These are phyloP conservation scores for Tolypocladium tundrense DNA, from an alignment of 2,329 filamentous ascomycete genomes.

Conservation along the genomic window DNA sequence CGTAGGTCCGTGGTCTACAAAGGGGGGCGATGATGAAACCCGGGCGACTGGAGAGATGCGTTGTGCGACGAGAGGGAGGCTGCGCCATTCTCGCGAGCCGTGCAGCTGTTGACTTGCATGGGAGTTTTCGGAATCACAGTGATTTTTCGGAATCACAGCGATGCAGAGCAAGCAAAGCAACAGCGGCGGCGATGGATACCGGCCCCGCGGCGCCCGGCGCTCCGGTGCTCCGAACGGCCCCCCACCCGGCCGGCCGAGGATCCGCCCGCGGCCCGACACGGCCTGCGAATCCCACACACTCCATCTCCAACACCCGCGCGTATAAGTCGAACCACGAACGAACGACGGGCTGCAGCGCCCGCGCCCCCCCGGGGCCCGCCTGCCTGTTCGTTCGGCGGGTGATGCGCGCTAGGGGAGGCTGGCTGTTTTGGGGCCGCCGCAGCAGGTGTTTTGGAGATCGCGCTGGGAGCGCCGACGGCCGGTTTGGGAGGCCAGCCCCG, in stretches of 20 bases:
- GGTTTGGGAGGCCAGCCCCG: background rate
- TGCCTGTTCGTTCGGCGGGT: background rate
- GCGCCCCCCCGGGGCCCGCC: too few species aligned
- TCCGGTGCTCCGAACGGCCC: background rate
- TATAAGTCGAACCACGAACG: too few species aligned
- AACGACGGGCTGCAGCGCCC: background rate
- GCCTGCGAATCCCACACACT: background rate
- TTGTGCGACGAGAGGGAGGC: too few species aligned
- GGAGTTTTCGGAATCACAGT: background rate
- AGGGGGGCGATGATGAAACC: background rate
- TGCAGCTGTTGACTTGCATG: background rate
- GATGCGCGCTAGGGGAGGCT: background rate
- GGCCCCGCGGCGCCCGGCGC: background rate
- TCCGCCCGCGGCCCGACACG: background rate
- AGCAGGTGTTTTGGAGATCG: background rate
- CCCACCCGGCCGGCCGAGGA: background rate
- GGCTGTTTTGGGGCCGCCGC: background rate
- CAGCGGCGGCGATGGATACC: background rate
- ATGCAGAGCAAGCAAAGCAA: background rate
- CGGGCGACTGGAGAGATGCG: background rate
- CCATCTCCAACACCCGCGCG: background rate
- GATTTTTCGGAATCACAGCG: background rate
- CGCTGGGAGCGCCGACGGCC: too few species aligned
- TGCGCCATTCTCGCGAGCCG: background rate
- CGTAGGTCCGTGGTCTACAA: background rate